These are phyloP conservation scores for Bipolaris bicolor DNA, from an alignment of 2,329 filamentous ascomycete species.

Conservation along the genomic window DNA sequence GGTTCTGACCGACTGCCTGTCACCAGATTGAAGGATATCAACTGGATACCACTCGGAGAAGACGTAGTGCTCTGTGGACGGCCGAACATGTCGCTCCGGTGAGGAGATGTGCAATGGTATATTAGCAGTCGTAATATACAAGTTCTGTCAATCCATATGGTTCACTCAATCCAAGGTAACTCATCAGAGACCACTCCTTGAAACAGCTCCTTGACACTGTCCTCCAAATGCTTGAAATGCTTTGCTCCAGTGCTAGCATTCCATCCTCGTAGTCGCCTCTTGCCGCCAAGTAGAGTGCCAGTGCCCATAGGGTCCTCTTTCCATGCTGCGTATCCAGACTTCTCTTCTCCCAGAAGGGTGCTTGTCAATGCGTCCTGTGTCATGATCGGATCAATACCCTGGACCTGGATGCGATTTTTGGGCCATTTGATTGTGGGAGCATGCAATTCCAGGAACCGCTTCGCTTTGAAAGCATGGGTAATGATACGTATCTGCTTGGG, in stretches of 20 bases:
- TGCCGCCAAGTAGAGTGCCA: slow-evolving; percentile 42
- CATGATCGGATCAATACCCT: slow-evolving; percentile 56
- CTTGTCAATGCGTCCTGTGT: slow-evolving; percentile 42
- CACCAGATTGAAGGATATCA: slow-evolving; percentile 69
- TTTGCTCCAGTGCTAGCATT: slow-evolving; percentile 23
- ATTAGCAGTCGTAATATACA: not conserved
- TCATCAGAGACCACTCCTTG: slow-evolving; percentile 25
- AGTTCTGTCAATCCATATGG: not conserved
- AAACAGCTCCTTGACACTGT: slow-evolving; percentile 37
- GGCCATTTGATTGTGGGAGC: slow-evolving; percentile 55
- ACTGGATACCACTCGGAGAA: slow-evolving; percentile 79
- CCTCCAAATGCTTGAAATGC: slow-evolving; percentile 35
- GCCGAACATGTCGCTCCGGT: slow-evolving; percentile 41
- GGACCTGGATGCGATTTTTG: slow-evolving; percentile 47
- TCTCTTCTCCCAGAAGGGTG: slow-evolving; percentile 46
- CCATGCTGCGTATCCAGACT: slow-evolving; percentile 49
- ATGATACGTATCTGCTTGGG: slow-evolving; percentile 52
- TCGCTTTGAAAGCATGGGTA: slow-evolving; percentile 57
- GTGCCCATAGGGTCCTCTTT: slow-evolving; percentile 50
- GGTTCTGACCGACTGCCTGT: slow-evolving; percentile 60
- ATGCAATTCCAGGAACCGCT: slow-evolving; percentile 51
- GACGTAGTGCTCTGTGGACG: slow-evolving; percentile 83
- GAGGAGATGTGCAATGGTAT: not conserved
- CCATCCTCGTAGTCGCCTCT: slow-evolving; percentile 53
- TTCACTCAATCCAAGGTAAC: slow-evolving; percentile 36